phyloP scores from a whole-genome alignment of 164 flowering plant species.

The Nelumbo lutea region DNA sequence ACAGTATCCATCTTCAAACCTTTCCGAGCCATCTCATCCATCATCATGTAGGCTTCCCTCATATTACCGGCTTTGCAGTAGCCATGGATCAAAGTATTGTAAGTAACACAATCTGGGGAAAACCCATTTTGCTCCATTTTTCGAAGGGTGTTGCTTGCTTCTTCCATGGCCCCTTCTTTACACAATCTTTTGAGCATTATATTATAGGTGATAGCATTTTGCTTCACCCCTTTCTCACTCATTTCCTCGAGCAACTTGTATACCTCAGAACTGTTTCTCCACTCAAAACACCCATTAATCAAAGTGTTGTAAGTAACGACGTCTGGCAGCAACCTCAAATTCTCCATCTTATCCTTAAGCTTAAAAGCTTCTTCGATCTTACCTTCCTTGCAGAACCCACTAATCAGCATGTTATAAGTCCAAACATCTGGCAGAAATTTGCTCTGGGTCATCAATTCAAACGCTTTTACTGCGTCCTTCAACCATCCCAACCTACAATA shows the following conservation, averaged over 20 bases:
- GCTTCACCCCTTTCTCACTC: conserved; percentile 50
- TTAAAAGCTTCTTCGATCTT: conserved; percentile 60
- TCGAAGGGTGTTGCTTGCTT: conserved; percentile 40
- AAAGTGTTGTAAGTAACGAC: conserved; percentile 77
- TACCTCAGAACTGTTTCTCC: conserved; percentile 35
- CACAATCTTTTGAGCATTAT: conserved; percentile 62
- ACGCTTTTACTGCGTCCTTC: conserved; percentile 53
- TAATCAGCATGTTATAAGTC: conserved; percentile 76
- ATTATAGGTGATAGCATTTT: conserved; percentile 51
- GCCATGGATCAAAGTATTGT: conserved; percentile 70
- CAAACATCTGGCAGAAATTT: conserved; percentile 55
- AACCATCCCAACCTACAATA: conserved; percentile 70
- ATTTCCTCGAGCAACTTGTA: conserved; percentile 51
- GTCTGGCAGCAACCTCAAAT: conserved; percentile 57
- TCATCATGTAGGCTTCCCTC: conserved; percentile 49
- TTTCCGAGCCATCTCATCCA: conserved; percentile 68
- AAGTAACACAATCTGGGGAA: conserved; percentile 59
- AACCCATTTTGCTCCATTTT: conserved; percentile 62
- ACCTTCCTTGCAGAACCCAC: conserved; percentile 57
- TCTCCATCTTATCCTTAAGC: conserved; percentile 61
- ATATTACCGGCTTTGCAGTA: conserved; percentile 57
- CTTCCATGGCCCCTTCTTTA: conserved; percentile 60
- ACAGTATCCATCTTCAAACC: conserved; percentile 63
- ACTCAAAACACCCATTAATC: conserved; percentile 59
- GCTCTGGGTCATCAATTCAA: conserved; percentile 61